A percentile compares a stretch with the other conserved stretches of the same genome.
These are phyloP conservation scores for Moricandia moricandioides DNA, from an alignment of 345 rosid species.

Conservation along the genomic window DNA sequence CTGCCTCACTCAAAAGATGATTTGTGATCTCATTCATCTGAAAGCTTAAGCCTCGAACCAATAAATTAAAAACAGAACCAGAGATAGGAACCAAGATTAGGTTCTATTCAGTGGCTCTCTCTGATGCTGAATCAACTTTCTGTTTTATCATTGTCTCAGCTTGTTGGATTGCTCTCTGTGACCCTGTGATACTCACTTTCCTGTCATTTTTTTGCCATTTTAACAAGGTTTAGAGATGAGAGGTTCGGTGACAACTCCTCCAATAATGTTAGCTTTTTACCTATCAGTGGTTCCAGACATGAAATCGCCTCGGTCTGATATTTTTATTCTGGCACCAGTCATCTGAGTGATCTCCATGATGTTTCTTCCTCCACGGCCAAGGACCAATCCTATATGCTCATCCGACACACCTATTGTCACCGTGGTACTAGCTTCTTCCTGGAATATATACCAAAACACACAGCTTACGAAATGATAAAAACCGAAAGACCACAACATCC, in stretches of 20 bases:
- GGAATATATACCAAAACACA: constrained; percentile 30
- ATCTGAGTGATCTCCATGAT: constrained; percentile 94
- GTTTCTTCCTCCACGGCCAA: constrained; percentile 98
- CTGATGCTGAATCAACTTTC: constrained; percentile 83
- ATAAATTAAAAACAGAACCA: constrained; percentile 13
- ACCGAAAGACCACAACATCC: not conserved
- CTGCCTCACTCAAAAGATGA: constrained; percentile 25
- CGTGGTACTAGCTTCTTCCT: constrained; percentile 76
- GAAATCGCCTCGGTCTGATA: constrained; percentile 97
- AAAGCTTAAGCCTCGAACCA: constrained; percentile 23
- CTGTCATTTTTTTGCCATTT: constrained; percentile 45
- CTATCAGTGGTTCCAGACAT: constrained; percentile 88
- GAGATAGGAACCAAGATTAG: constrained; percentile 10
- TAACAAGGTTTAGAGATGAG: constrained; percentile 18
- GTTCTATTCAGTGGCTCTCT: constrained; percentile 63
- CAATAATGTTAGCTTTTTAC: constrained; percentile 34
- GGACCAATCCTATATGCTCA: constrained; percentile 91
- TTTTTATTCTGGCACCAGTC: constrained; percentile 90
- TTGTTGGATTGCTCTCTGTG: constrained; percentile 76
- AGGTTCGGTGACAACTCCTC: not conserved
- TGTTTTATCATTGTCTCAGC: constrained; percentile 95
- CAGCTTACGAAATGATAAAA: not conserved
- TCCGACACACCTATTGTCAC: constrained; percentile 86
- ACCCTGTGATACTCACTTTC: constrained; percentile 92
- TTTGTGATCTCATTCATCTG: constrained; percentile 14